Base-by-base conservation (phyloP, 2,329 filamentous ascomycete species). In the Trichoderma arundinaceum region DNA sequence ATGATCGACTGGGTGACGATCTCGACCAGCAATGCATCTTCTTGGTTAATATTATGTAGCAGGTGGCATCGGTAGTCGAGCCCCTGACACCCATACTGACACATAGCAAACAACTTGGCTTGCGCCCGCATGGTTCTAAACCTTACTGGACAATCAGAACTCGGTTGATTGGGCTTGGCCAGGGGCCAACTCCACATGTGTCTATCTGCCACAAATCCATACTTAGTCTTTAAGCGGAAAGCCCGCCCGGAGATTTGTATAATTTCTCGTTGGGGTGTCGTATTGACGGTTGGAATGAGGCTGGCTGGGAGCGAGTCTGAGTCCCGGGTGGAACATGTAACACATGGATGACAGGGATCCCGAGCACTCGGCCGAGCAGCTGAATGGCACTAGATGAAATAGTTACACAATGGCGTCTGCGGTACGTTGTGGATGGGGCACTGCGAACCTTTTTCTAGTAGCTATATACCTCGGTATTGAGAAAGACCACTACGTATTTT, bases 331-430 rank as follows among this genome's bases (percentile, higher is more conserved):
- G 52, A 15, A 35, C 48, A 19, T 17, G 32, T n/a, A 51, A 38
- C 46, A 61, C 46, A 61, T 61, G 58, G 58, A 19, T 33, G n/a
- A n/a, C 58, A 61, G 22, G 46, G 58, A 61, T 62, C 17, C 38
- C n/a, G n/a, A 44, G 7, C 46, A 15, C 38, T 28, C 22, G 22
- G 22, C 22, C 22, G 22, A 28, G 22, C 22, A 53, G 59, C 59
- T 44, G 38, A 44, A n/a, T 7, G 59, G 59, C 48, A 17, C 59
- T 62, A 46, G 15, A 28, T n/a, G 12, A 44, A 22, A 10, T 22
- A 48, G 41, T 9, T 48, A 5, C n/a, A 22, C 3, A 46, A 58
- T 46, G 43, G 32, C 35, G 58, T 6, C 13, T 28, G 8, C n/a
- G n/a, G 5, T 32, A 39, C 13, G 38, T 41, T 43, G 12, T 58